Base-by-base conservation (phyloP, 2,329 filamentous ascomycete genomes). In the Neonectria coccinea region DNA sequence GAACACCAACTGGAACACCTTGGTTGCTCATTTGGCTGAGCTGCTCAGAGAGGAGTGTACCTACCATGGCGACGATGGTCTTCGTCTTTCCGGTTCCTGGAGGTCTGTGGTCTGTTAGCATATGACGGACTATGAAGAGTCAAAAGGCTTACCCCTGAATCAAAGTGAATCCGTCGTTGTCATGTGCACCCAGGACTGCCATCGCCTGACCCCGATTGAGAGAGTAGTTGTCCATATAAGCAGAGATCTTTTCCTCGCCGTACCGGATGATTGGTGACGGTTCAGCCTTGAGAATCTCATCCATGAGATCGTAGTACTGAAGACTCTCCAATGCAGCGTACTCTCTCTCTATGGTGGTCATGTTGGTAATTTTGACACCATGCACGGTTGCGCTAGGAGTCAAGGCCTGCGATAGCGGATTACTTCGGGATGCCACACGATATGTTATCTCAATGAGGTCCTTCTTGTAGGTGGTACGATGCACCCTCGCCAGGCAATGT, bases 31-130 rank as follows among this genome's bases (percentile, higher is more conserved):
- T 64, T 61, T 77, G 80, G 67, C 72, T 79, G 65, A 74, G 75
- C 71, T 77, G 78, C 64, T 79, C 80, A 12, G 66, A 79, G n/a
- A 73, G 70, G 16, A 99, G 83, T 41, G 93, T 92, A 39, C 96
- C 96, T 25, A 98, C 94, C 84, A 99, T 97, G 33, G 95, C 96
- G 60, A 97, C 88, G 65, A 99, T 99, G 0, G 96, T 99, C 78
- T 99, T 99, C 0, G 96, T 99, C 82, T 99, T 99, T 75, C 95
- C 96, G 4, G 96, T 97, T 78, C 96, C 96, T 1, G 96, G 96
- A 55, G 96, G 96, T 59, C 93, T 91, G 60, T 44, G 59, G 6
- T 52, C 71, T 68, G 77, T 79, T 76, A 81, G 76, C 63, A 56
- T 67, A 9, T 65, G 41, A 25, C 29, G 36, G 11, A 8, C 12